phyloP scores from a whole-genome alignment of 2,329 filamentous ascomycete genomes.

The Penicillium oxalicum region DNA sequence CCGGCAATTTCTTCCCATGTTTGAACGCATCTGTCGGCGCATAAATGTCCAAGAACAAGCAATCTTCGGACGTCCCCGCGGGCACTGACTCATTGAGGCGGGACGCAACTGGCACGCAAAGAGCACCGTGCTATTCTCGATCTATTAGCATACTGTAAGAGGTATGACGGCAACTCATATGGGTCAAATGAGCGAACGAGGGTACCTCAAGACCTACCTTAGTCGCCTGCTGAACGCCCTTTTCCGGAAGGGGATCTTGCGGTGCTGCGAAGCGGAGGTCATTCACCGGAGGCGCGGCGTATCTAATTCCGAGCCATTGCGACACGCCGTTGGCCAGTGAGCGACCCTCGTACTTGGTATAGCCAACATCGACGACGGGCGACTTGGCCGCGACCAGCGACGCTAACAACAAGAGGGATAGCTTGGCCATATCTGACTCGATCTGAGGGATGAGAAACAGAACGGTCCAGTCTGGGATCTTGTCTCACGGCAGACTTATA shows the following conservation, averaged over 20 bases:
- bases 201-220: slow-evolving; percentile 35
- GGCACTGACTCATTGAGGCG: slow-evolving; percentile 49
- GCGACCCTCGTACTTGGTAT: slow-evolving; percentile 59
- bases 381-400: slow-evolving; percentile 20
- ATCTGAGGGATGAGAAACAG: not conserved
- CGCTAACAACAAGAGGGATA: slow-evolving; percentile 14
- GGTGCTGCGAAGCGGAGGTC: slow-evolving; percentile 62
- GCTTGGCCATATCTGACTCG: slow-evolving; percentile 7
- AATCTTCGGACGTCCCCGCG: slow-evolving; percentile 42
- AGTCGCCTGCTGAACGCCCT: slow-evolving; percentile 49
- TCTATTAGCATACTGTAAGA: not conserved
- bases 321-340: slow-evolving; percentile 53
- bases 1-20: slow-evolving; percentile 51
- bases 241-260: slow-evolving; percentile 50
- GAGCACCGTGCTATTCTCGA: slow-evolving; percentile 30
- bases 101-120: slow-evolving; percentile 63
- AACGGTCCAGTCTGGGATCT: no score
- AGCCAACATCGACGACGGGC: slow-evolving; percentile 55
- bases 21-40: slow-evolving; percentile 28
- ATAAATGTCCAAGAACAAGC: slow-evolving; percentile 41
- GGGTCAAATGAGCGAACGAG: no score
- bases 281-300: slow-evolving; percentile 63
- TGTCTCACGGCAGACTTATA: not conserved
- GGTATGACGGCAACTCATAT: not conserved
- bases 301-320: slow-evolving; percentile 70